Evolutionary conservation across 441 rosid genomes (phyloP).

Genomic region (Croton laevigatus): DNA sequence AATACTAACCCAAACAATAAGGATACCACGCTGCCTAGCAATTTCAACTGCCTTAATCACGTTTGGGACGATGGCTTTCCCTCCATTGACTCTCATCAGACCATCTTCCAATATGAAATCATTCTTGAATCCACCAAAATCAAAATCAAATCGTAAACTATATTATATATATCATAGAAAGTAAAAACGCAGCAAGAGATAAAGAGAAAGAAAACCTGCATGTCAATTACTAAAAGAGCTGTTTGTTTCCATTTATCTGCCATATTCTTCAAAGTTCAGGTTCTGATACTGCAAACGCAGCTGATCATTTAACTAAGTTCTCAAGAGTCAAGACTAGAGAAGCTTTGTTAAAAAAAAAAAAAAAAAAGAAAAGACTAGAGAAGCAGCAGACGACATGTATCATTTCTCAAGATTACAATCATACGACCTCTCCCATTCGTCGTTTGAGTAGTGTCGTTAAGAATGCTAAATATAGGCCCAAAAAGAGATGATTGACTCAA

Average conservation of each 20-base stretch:
- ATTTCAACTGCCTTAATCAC: conserved; percentile 63
- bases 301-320: neutral
- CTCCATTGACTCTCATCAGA: conserved; percentile 52
- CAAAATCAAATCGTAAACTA: conserved; percentile 1
- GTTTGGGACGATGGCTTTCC: conserved; percentile 60
- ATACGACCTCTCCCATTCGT: too few relatives aligned
- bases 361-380: too few relatives aligned
- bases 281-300: neutral
- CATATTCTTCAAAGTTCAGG: conserved; percentile 15
- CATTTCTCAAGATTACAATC: too few relatives aligned
- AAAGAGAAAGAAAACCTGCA: conserved; percentile 44
- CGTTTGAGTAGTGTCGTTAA: too few relatives aligned
- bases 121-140: conserved; percentile 36
- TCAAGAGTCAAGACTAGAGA: too few relatives aligned
- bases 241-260: conserved; percentile 54
- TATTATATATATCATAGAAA: neutral
- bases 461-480: too few relatives aligned
- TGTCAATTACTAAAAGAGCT: conserved; percentile 83
- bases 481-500: too few relatives aligned
- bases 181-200: neutral
- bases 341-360: too few relatives aligned
- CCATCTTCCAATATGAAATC: conserved; percentile 62
- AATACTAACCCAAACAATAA: conserved; percentile 67
- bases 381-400: too few relatives aligned
- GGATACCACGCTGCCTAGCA: conserved; percentile 67